These are phyloP conservation scores for Mallotus repandus DNA, from an alignment of 441 rosid species.

Conservation along the genomic window DNA sequence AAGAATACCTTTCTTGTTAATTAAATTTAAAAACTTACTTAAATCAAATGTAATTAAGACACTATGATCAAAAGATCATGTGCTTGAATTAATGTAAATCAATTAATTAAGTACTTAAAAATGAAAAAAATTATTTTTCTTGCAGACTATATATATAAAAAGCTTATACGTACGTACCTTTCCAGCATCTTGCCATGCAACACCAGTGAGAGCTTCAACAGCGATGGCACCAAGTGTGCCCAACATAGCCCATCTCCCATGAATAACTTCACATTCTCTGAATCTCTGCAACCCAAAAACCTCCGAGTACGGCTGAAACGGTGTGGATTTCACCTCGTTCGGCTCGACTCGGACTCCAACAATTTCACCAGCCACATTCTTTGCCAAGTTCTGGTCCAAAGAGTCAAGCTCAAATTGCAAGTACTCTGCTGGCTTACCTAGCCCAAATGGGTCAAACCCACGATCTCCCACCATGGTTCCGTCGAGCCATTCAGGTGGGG, in stretches of 20 bases:
- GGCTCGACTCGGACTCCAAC: slow-evolving; percentile 53
- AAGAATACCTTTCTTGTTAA: too few relatives aligned
- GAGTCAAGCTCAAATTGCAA: slow-evolving; percentile 72
- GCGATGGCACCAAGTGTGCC: slow-evolving; percentile 77
- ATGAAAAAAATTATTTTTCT: too few relatives aligned
- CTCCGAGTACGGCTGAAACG: slow-evolving; percentile 84
- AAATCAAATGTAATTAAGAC: too few relatives aligned
- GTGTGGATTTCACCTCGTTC: slow-evolving; percentile 61
- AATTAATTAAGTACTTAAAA: too few relatives aligned
- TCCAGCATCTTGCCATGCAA: slow-evolving; percentile 50
- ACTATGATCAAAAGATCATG: too few relatives aligned
- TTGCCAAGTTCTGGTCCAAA: slow-evolving; percentile 80
- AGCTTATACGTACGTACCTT: slow-evolving; percentile 19
- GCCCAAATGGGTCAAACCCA: slow-evolving; percentile 75
- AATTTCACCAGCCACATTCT: slow-evolving; percentile 64
- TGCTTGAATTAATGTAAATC: too few relatives aligned
- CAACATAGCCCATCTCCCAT: slow-evolving; percentile 94
- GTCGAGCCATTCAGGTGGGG: slow-evolving; percentile 71
- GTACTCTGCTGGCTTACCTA: slow-evolving; percentile 74
- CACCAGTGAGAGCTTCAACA: slow-evolving; percentile 77
- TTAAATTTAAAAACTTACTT: too few relatives aligned
- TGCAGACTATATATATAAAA: neutral
- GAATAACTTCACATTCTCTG: slow-evolving; percentile 86
- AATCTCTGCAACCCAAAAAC: slow-evolving; percentile 80
- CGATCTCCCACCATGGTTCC: slow-evolving; percentile 80